A percentile compares a stretch with the other conserved stretches of the same genome.
Conservation (phyloP, 1,284 basidiomycete genomes). For the Ganoderma lucidum region DNA sequence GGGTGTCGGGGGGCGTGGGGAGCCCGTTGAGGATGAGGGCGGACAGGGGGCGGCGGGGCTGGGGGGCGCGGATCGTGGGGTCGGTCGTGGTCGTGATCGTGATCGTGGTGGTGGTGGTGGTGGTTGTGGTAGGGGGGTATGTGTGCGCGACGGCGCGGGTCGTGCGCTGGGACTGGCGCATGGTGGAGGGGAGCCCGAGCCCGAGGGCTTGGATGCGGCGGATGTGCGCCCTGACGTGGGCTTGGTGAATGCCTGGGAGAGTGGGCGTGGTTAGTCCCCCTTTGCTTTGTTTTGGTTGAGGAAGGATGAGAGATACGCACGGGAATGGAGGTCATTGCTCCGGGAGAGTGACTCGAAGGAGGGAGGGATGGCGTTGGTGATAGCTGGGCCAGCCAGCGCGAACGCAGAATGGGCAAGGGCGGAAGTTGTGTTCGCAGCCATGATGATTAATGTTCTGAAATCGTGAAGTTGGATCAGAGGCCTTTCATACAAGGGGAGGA, state of each 20-base stretch:
- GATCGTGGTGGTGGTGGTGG: not conserved
- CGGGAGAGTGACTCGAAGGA: not conserved
- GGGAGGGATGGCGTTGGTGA: not conserved
- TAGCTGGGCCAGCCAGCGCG: not conserved
- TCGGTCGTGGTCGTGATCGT: not conserved
- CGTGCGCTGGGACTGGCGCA: not conserved
- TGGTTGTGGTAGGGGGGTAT: not conserved
- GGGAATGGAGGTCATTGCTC: not conserved
- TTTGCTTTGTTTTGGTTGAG: not conserved
- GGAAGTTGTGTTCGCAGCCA: not conserved
- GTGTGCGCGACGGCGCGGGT: not conserved
- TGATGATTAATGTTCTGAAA: not conserved
- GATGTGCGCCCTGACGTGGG: not conserved
- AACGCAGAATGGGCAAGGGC: not conserved
- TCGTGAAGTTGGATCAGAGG: not conserved
- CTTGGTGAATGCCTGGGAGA: not conserved
- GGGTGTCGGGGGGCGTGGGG: constrained; percentile 1
- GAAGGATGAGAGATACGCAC: not conserved
- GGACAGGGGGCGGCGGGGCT: not conserved
- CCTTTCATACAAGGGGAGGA: not conserved
- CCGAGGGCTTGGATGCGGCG: constrained; percentile 1
- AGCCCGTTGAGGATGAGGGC: not conserved
- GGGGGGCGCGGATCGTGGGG: not conserved
- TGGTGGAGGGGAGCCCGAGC: not conserved
- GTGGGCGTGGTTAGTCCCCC: not conserved